Base-by-base conservation (phyloP, 331 rosid species). In the Saraca asoca region DNA sequence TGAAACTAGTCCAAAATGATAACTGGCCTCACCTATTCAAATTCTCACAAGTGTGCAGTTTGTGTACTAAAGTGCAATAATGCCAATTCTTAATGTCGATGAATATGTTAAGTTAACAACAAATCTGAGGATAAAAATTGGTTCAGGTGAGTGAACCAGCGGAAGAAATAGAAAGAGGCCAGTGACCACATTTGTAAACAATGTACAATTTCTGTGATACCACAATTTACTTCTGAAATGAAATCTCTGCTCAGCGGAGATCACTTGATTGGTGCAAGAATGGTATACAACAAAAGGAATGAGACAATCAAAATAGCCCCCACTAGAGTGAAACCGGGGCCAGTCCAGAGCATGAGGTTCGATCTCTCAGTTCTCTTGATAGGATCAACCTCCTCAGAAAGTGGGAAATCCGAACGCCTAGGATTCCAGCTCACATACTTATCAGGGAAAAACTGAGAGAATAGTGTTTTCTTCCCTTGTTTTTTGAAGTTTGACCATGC, bases 371-470 rank as follows among this genome's bases (percentile, higher is more conserved):
- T 62, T 78, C 89, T 87, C 74, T 90, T 90, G 39, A 93, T 81
- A 12, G 97, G 98, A 75, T 93, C 98, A 61, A 85, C 88, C 76
- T 90, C 98, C 65, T 93, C 97, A 46, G 95, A 93, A 18, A 70
- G 54, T 9, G 98, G 95, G 74, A 75, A 90, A 0, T 93, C 81
- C 9, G 92, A 81, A 15, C 76, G 80, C 70, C 66, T 80, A 5
- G 97, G 90, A 49, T 94, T 90, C 97, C 96, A 88, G 71, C 85
- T 90, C 79, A 88, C 98, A 52, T 90, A 94, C 75, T 94, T 94
- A 68, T 88, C 67, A 1, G 95, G 91, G 58, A 88, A 87, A 72
- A 93, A 87, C 45, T 72, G 51, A 0, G 94, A 76, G 70, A 87
- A 85, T 31, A 85, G 18, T 9, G 75, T 56, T 63, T 88, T 90